Evolutionary conservation across 768 basidiomycete genomes (phyloP).

Genomic region (Naganishia randhawae): DNA sequence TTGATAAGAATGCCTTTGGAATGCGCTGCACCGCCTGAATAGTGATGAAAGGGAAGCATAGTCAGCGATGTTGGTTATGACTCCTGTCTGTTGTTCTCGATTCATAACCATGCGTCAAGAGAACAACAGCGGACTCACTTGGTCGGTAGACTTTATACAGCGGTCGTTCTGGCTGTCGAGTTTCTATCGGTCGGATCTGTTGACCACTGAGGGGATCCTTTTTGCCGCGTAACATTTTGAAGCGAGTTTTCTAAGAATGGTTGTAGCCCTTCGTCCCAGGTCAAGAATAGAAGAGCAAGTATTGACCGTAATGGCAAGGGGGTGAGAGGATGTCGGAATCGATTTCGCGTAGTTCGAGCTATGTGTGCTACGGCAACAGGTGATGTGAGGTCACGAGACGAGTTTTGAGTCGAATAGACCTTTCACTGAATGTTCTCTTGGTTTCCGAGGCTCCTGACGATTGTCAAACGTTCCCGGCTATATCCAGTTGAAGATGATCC

Average conservation of each 20-base stretch:
- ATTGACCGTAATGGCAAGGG: background rate
- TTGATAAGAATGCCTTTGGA: constrained; percentile 26
- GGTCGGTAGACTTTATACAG: constrained; percentile 28
- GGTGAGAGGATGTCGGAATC: background rate
- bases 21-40: constrained; percentile 25
- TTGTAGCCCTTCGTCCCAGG: background rate
- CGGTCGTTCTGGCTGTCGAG: constrained; percentile 16
- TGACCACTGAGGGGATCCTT: constrained; percentile 18
- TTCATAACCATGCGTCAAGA: background rate
- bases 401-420: background rate
- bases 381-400: background rate
- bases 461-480: background rate
- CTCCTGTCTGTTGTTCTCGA: background rate
- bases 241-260: background rate
- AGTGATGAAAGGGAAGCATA: constrained; percentile 3
- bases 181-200: constrained; percentile 14
- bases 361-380: background rate
- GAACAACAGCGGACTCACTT: constrained; percentile 17
- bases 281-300: background rate
- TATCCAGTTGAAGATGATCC: constrained; percentile 6
- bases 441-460: background rate
- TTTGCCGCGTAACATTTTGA: background rate
- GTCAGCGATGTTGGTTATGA: background rate
- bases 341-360: background rate
- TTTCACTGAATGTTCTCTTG: constrained; percentile 1